Base-by-base conservation (phyloP, 495 filamentous ascomycete species). In the Neurospora tetraspora region DNA sequence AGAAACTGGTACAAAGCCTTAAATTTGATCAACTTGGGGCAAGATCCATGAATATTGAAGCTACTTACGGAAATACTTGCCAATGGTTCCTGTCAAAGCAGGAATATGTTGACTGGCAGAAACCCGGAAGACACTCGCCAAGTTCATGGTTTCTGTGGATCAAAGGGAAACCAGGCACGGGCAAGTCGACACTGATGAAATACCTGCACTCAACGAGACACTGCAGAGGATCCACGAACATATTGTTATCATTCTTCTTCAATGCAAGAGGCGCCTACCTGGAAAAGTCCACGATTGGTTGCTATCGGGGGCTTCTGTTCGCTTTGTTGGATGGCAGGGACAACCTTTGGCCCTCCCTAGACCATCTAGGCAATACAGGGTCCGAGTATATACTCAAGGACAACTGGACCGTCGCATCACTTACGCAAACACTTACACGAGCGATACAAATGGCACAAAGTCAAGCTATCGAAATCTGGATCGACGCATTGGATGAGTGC, bases 301-400 rank as follows among this genome's bases (percentile, higher is more conserved):
- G 87, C 80, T 88, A 87, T 73, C 85, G 85, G 45, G 86, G 85
- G 0, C 71, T 88, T 1, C 73, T 82, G 34, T 36, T 76, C 2
- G 80, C 82, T 38, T 42, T 81, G 0, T 42, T 81, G 4, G 61
- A 72, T 40, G 31, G n/a, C 18, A 18, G 77, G 18, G 77, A 78
- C 1, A 68, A 75, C 5, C 77, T 80, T 39, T 74, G 76, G 38
- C 1, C 27, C 36, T 71, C 74, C 7, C 72, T 79, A 69, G 73
- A 79, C 39, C 69, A 18, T 68, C 75, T 38, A 11, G 31, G 18
- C 40, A 20, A 47, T 1, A 37, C 20, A 38, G 27, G 45, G 4
- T 39, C 61, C 6, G 61, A 20, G 12, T 36, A 4, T 5, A 14
- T n/a, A 20, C 42, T 45, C 69, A 47, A 31, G 5, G 9, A 38